Conservation (phyloP, 768 basidiomycete genomes). For the Mycena rebaudengoi region DNA sequence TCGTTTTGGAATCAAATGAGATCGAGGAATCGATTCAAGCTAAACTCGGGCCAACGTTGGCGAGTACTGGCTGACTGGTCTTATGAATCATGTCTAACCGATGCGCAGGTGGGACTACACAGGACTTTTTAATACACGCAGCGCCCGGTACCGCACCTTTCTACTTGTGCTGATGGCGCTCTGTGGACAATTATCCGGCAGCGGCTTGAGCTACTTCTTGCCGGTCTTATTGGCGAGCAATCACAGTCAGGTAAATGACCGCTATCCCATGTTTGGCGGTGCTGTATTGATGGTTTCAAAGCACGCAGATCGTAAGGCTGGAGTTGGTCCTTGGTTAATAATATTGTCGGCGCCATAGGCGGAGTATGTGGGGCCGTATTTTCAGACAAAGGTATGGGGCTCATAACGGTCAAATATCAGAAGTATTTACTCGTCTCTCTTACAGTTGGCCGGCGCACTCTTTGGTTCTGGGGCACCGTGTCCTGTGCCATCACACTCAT, state of each 20-base stretch:
- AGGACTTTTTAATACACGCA: constrained; percentile 55
- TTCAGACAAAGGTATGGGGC: constrained; percentile 46
- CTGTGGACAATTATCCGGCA: constrained; percentile 66
- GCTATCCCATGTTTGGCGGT: not conserved
- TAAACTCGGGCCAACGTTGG: constrained; percentile 66
- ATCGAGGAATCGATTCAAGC: constrained; percentile 57
- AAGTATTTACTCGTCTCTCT: not conserved
- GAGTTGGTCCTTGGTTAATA: constrained; percentile 54
- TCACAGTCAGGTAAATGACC: constrained; percentile 37
- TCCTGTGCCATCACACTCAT: constrained; percentile 48
- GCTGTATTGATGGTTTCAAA: not conserved
- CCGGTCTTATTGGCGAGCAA: constrained; percentile 51
- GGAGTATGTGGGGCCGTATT: constrained; percentile 51
- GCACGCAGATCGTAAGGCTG: constrained; percentile 46
- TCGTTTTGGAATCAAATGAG: constrained; percentile 60
- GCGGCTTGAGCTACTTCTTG: constrained; percentile 58
- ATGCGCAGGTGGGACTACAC: constrained; percentile 57
- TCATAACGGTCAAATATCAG: not conserved
- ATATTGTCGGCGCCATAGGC: constrained; percentile 49
- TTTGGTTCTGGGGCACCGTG: constrained; percentile 60
- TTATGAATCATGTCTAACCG: not conserved
- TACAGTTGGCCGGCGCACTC: constrained; percentile 49
- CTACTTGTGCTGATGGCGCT: constrained; percentile 63
- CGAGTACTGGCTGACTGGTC: constrained; percentile 31
- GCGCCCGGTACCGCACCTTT: constrained; percentile 54